Evolutionary conservation across 179 eudicot genomes (phyloP).

Genomic region (Carnegiea gigantea): DNA sequence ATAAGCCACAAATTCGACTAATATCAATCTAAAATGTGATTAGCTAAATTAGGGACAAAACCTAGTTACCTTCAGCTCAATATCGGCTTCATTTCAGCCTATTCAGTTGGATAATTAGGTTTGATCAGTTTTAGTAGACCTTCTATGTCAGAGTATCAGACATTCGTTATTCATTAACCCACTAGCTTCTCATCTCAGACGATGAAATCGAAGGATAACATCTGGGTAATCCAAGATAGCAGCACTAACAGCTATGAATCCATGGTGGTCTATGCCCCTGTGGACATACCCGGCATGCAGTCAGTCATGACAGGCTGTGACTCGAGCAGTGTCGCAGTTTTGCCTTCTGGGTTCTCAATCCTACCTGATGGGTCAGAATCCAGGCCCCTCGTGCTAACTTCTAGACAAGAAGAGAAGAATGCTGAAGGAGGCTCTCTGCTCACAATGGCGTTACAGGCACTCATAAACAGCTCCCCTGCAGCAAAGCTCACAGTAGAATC

Average conservation of each 20-base stretch:
- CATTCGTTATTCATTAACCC: background rate
- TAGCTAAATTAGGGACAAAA: background rate
- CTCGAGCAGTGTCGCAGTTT: slow-evolving; percentile 61
- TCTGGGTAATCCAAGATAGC: slow-evolving; percentile 84
- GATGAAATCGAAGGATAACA: slow-evolving; percentile 52
- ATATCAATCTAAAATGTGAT: too few relatives aligned
- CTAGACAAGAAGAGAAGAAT: slow-evolving; percentile 63
- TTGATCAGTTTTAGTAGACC: background rate
- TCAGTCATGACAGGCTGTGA: slow-evolving; percentile 91
- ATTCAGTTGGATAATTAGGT: background rate
- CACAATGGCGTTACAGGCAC: slow-evolving; percentile 74
- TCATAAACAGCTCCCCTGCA: slow-evolving; percentile 61
- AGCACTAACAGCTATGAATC: slow-evolving; percentile 73
- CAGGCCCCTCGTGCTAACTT: slow-evolving; percentile 71
- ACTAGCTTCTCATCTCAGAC: slow-evolving; percentile 41
- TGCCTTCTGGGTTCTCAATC: slow-evolving; percentile 88
- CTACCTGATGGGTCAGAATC: slow-evolving; percentile 85
- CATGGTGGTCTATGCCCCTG: slow-evolving; percentile 71
- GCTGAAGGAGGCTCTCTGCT: slow-evolving; percentile 87
- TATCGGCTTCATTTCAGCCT: background rate
- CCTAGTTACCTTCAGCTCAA: background rate
- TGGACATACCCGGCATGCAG: slow-evolving; percentile 66
- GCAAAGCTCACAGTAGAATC: slow-evolving; percentile 62
- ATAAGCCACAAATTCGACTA: too few relatives aligned
- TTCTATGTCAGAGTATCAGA: background rate